Evolutionary conservation across 2,329 filamentous ascomycete genomes (phyloP), one percentile per base, ranked within the genome.

Genomic region (Trichoderma atroviride): DNA sequence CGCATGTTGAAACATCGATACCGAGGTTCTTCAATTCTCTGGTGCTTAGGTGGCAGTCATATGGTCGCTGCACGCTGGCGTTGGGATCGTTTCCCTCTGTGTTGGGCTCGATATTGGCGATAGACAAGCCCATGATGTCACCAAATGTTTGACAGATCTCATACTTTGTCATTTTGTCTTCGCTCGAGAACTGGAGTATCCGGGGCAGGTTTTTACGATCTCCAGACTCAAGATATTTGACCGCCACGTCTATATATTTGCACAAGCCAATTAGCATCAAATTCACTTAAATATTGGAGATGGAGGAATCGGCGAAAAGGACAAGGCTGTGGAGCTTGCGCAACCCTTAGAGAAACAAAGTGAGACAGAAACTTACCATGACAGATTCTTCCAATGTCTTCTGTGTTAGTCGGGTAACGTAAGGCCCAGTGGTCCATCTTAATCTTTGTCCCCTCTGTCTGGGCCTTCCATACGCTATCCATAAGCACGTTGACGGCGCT

Each of bases 81-180:
- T 88, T 89, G 6, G 90, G 88, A 72, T 92, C 90, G 77, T 92
- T 91, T 47, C 91, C 91, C 74, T 92, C 85, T 29, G 88, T 86
- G 75, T 93, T 91, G 11, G 91, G 83, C 74, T 87, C 84, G 79
- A 97, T 90, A 9, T 87, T 86, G 58, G 88, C 87, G 24, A 91
- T 83, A 13, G 91, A 86, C 68, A 96, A 77, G 0, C 91, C 92
- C 85, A 96, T 89, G 70, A 97, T 92, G 70, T 93, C 89, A 4
- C 89, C 91, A 76, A 97, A 90, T 11, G 86, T 81, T 80, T 92
- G 83, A 78, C 92, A 94, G 68, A 97, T 97, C 78, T 95, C 89
- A 79, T 94, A 96, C 82, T 97, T 97, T 58, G 94, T 97, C 84
- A 90, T 92, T 73, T 85, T 87, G 74, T 97, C 92, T 79, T 97